phyloP scores from a whole-genome alignment of 192 early-diverging fungal species.

The Rhizophagus clarus region DNA sequence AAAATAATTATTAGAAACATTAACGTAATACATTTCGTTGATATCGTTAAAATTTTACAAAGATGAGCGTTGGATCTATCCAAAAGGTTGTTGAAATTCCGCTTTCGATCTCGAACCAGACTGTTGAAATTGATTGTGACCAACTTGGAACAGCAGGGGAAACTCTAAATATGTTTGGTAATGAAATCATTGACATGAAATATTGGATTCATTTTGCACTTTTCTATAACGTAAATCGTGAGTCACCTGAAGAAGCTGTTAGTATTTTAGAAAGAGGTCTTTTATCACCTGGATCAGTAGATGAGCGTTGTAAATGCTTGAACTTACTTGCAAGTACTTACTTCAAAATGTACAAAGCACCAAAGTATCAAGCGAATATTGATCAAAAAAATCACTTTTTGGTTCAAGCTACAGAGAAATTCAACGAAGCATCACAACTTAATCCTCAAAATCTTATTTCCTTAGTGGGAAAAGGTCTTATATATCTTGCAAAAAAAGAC shows the following conservation, averaged over 20 bases:
- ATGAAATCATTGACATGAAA: background rate
- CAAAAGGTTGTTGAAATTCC: slow-evolving; percentile 1
- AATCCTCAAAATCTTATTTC: slow-evolving; percentile 68
- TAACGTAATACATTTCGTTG: background rate
- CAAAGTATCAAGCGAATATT: background rate
- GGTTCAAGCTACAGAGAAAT: slow-evolving; percentile 69
- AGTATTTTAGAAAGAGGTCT: background rate
- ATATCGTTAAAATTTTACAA: background rate
- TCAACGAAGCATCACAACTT: slow-evolving; percentile 78
- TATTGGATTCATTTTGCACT: background rate
- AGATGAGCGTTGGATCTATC: background rate
- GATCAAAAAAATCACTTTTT: slow-evolving; percentile 58
- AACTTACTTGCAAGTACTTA: background rate
- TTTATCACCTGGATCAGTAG: background rate
- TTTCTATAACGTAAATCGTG: background rate
- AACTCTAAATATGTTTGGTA: background rate
- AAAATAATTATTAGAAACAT: too few species aligned
- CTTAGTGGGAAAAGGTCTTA: slow-evolving; percentile 71
- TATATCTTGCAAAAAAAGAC: slow-evolving; percentile 56
- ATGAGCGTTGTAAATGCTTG: background rate
- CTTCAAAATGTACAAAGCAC: background rate
- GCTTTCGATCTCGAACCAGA: background rate
- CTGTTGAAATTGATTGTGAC: background rate
- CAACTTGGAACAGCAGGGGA: background rate
- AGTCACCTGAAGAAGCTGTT: background rate